Base-by-base conservation (phyloP, 2,329 filamentous ascomycete genomes). In the Verticillium nubilum region DNA sequence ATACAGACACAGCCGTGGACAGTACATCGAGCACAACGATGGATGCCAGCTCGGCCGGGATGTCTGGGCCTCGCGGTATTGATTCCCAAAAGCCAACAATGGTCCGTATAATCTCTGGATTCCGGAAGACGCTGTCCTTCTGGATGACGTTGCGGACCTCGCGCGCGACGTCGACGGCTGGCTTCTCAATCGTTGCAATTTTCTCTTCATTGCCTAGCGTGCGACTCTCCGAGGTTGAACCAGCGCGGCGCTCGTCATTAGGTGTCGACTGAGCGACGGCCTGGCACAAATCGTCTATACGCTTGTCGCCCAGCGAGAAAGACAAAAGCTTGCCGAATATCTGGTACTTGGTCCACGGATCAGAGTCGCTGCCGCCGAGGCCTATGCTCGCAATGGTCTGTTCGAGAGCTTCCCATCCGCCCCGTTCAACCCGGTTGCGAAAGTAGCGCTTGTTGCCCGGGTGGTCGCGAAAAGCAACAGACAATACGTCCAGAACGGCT, bases 381-480 rank as follows among this genome's bases (percentile, higher is more conserved):
- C 89, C 85, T 72, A 87, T 86, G 71, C 85, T 86, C 62, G 83
- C 84, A 75, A 93, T 82, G 5, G 84, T 85, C 69, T 90, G 85
- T 68, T 95, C 88, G 58, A 97, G 72, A 7, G 86, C 84, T 64
- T 86, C 81, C 88, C 92, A 96, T 3, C 94, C 92, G 59, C 88
- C 90, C 25, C 85, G 87, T 60, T 90, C 84, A 29, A 96, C 86
- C 65, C 86, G 82, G 65, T 86, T 87, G 60, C 86, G 84, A 71
- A 98, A 98, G 76, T 94, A 97, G 66, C 90, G 86, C 68, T 88
- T 85, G 74, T 98, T 99, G 23, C 93, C 94, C 54, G 88, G 82
- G 72, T 98, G 92, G 53, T 86, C 86, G 58, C 86, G 84, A 64
- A 99, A 82, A 15, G 87, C 86, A 54, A 89, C 88, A 1, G 90